Conservation (phyloP, 345 rosid genomes). For the Hypericum androsaemum region DNA sequence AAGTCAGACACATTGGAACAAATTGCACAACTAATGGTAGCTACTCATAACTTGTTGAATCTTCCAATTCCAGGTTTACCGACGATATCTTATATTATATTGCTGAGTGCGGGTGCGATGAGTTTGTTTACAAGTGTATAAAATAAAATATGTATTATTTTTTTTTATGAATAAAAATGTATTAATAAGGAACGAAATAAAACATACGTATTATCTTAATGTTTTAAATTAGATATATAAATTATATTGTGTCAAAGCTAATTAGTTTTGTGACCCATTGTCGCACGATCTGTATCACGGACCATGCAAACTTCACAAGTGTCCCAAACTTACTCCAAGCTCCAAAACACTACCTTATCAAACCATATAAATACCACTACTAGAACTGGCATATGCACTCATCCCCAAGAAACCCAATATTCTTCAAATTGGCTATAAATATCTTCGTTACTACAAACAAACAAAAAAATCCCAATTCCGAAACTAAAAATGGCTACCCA, state of each 20-base stretch:
- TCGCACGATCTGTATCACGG: neutral
- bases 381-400: neutral
- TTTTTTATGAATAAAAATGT: no score
- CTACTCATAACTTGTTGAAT: neutral
- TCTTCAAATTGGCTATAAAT: slow-evolving; percentile 10
- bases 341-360: slow-evolving; percentile 17
- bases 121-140: no score
- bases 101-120: no score
- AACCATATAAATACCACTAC: neutral
- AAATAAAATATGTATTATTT: no score
- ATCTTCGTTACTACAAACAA: no score
- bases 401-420: neutral
- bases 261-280: slow-evolving; percentile 8
- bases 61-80: no score
- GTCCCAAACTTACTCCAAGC: neutral
- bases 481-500: no score
- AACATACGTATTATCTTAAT: no score
- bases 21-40: neutral
- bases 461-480: no score
- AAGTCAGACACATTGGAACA: neutral
- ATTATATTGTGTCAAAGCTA: neutral
- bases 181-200: no score
- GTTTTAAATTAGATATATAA: no score
- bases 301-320: slow-evolving; percentile 1
- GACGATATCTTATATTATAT: no score